Evolutionary conservation across 1,284 basidiomycete genomes (phyloP).

Genomic region (Trichosporon sp.): DNA sequence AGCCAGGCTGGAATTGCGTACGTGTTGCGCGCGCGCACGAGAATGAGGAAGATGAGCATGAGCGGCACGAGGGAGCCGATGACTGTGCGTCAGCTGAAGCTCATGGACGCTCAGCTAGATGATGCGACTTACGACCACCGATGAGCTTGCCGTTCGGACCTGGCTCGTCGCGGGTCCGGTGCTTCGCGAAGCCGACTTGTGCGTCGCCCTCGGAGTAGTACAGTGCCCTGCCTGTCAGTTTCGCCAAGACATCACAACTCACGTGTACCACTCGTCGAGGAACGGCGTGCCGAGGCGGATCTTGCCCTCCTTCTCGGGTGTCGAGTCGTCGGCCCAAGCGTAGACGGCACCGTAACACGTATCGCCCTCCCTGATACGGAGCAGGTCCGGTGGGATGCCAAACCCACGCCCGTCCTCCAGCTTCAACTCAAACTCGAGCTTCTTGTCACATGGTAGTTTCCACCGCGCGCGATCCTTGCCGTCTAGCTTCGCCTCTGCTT

Average conservation of each 20-base stretch:
- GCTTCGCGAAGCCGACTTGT: slow-evolving; percentile 48
- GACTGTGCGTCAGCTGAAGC: slow-evolving; percentile 32
- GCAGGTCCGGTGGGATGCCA: slow-evolving; percentile 37
- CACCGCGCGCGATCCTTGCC: slow-evolving; percentile 20
- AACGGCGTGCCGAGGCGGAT: slow-evolving; percentile 53
- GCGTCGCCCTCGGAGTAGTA: slow-evolving; percentile 42
- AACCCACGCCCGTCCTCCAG: slow-evolving; percentile 41
- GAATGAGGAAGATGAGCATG: slow-evolving; percentile 41
- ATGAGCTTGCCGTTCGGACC: slow-evolving; percentile 11
- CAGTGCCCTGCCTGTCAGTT: slow-evolving; percentile 39
- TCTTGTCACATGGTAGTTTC: slow-evolving; percentile 50
- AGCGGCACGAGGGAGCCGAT: slow-evolving; percentile 44
- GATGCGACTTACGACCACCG: slow-evolving; percentile 35
- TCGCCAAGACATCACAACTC: slow-evolving; percentile 23
- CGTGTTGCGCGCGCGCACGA: slow-evolving; percentile 43
- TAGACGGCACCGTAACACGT: slow-evolving; percentile 50
- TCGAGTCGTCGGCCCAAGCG: slow-evolving; percentile 47
- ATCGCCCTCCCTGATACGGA: slow-evolving; percentile 36
- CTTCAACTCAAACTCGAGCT: slow-evolving; percentile 42
- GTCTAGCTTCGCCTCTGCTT: slow-evolving; percentile 34
- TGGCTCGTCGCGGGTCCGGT: not conserved
- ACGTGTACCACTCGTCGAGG: slow-evolving; percentile 52
- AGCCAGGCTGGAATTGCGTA: slow-evolving; percentile 22
- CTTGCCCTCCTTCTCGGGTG: slow-evolving; percentile 44
- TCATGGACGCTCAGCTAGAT: not conserved